Evolutionary conservation across 2,329 filamentous ascomycete genomes (phyloP).

Genomic region (Trichocomaceae sp.): DNA sequence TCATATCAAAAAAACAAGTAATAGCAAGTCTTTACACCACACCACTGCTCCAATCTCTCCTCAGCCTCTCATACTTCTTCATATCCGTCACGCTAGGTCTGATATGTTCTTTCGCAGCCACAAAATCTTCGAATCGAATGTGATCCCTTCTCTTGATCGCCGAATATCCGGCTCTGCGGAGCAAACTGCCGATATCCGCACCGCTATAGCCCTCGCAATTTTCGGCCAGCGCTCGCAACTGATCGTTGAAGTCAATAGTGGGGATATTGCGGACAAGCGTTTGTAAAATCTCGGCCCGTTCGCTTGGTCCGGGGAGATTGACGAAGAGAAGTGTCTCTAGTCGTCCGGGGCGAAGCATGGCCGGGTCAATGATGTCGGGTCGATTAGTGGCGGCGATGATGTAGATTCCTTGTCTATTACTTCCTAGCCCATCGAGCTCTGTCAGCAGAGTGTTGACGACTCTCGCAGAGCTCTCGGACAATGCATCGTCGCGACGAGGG

Average conservation of each 20-base stretch:
- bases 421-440: conserved; percentile 77
- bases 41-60: conserved; percentile 41
- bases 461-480: conserved; percentile 75
- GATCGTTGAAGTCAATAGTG: conserved; percentile 44
- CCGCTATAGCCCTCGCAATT: conserved; percentile 74
- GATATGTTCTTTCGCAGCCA: conserved; percentile 34
- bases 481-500: conserved; percentile 68
- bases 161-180: conserved; percentile 53
- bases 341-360: conserved; percentile 86
- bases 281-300: conserved; percentile 77
- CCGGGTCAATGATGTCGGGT: conserved; percentile 92
- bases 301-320: conserved; percentile 69
- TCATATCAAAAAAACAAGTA: neutral
- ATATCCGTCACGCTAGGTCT: conserved; percentile 51
- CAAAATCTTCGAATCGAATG: conserved; percentile 43
- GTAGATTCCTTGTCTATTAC: conserved; percentile 75
- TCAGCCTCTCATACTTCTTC: conserved; percentile 51
- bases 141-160: conserved; percentile 46
- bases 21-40: neutral
- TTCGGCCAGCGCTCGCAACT: conserved; percentile 59
- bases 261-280: conserved; percentile 53
- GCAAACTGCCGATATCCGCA: conserved; percentile 55
- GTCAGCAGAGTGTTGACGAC: conserved; percentile 94
- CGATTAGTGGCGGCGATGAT: conserved; percentile 93
- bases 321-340: conserved; percentile 86